Percentiles rank a stretch among this genome's conserved stretches.
Conservation (phyloP, 2,329 filamentous ascomycete species). For the Apiospora malaysiana region DNA sequence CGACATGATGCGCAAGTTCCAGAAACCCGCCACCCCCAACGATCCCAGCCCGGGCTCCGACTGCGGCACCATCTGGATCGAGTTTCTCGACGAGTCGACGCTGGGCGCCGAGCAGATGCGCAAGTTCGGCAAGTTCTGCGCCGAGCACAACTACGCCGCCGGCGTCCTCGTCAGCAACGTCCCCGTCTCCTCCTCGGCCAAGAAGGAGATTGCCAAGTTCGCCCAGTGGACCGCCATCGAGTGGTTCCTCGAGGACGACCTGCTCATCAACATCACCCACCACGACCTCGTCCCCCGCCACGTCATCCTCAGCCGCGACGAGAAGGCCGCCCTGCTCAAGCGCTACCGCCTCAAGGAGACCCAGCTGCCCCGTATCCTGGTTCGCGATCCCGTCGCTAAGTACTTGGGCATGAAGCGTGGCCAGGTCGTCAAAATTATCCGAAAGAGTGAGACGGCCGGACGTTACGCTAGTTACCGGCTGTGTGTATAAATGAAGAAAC, state of each 20-base stretch:
- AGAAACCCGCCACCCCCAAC: conserved; percentile 69
- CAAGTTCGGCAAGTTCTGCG: conserved; percentile 82
- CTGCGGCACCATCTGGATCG: conserved; percentile 89
- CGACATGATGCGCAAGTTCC: conserved; percentile 85
- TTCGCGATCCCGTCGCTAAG: conserved; percentile 88
- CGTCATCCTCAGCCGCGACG: conserved; percentile 85
- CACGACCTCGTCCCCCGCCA: conserved; percentile 97
- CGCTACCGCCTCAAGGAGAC: conserved; percentile 97
- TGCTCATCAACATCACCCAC: conserved; percentile 97
- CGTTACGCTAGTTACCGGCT: conserved; percentile 93
- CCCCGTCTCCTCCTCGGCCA: conserved; percentile 82
- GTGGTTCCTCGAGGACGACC: conserved; percentile 93
- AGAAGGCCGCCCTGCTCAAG: conserved; percentile 85
- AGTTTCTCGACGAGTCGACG: conserved; percentile 80
- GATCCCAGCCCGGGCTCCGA: conserved; percentile 75
- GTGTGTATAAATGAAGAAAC: conserved; percentile 57
- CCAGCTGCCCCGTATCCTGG: conserved; percentile 89
- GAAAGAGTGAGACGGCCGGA: conserved; percentile 92
- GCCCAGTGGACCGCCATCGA: conserved; percentile 82
- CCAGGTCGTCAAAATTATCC: conserved; percentile 98
- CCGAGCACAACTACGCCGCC: conserved; percentile 80
- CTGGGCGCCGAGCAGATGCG: conserved; percentile 94
- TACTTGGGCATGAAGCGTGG: conserved; percentile 90
- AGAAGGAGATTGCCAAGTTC: conserved; percentile 83
- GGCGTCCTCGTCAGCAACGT: conserved; percentile 89